Evolutionary conservation across 306 rosid species (phyloP), one percentile per base, ranked within the genome.

Genomic region (Malus sylvestris): DNA sequence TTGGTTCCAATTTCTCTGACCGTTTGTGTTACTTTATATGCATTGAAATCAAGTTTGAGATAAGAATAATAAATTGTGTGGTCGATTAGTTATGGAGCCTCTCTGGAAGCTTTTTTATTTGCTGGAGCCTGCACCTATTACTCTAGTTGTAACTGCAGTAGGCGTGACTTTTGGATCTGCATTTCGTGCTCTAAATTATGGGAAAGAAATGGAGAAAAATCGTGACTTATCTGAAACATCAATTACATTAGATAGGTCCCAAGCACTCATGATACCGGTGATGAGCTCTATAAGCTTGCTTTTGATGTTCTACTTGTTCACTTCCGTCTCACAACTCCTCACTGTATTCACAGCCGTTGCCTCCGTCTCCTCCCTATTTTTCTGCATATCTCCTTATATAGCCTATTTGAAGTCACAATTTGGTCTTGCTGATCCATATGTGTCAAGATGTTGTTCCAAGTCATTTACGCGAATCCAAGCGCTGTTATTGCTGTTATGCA

Each of bases 281-380:
- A 95, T 95, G 98, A 95, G 99, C 86, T 95, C 97, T 82, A 68
- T 88, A 81, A 92, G 99, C 87, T 78, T 95, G 90, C 89, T 96
- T 86, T 78, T 96, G 90, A 96, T 96, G 99, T 96, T 96, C 85
- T 96, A 96, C 87, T 75, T 96, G 81, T 96, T 96, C 87, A 85
- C 98, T 46, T 91, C 96, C 10, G 96, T 96, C 66, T 92, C 98
- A 3, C 99, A 96, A 83, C 80, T 96, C 81, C 96, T 96, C 40
- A 96, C 98, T 9, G 89, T 89, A 67, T 96, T 96, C 88, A 96
- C 97, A 27, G 93, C 99, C 7, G 49, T 96, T 71, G 98, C 97
- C 68, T 89, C 97, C 2, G 90, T 64, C 5, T 87, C 98, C 42
- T 92, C 99, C 67, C 91, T 96, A 68, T 96, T 87, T 88, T 96